Evolutionary conservation across 2,329 filamentous ascomycete species (phyloP), one percentile per base, ranked within the genome.

Genomic region (Fusarium equiseti): DNA sequence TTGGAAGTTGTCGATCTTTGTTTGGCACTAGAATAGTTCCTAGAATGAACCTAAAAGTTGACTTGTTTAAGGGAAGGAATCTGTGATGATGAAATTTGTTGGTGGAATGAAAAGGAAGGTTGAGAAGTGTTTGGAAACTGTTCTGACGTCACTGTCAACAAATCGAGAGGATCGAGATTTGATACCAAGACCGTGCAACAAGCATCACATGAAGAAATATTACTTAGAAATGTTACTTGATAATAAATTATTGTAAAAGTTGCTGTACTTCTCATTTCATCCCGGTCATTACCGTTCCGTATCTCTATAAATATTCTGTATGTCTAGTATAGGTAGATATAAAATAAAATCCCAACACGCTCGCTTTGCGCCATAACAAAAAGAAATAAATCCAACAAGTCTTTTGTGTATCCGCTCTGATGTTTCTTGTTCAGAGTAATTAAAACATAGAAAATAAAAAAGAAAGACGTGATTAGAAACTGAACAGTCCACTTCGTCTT

Each of bases 401-500:
- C 46, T 58, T 64, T 53, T 60, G 27, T 49, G 20, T 45, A 57
- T 29, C 43, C 51, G 38, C 24, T 59, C 20, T 35, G 12, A 22
- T 46, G 6, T 52, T 29, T 27, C 45, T 44, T 9, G 11, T 20
- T 27, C 29, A 24, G 29, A 50, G 20, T 11, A 50, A n/a, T 44
- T 44, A 26, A 29, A 15, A 52, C 32, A 42, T 22, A 16, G 13
- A 24, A 27, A 29, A 48, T 20, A 9, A 35, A 26, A 44, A 24
- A 5, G 32, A 35, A n/a, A 52, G 40, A 46, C 6, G 27, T 16
- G 22, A 22, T 75, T 77, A 87, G 64, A 88, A 88, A 59, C 84
- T 86, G 70, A 88, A 88, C 50, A 89, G 69, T 4, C 86, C 87
- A 68, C 87, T 89, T 59, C 87, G 81, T 68, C 85, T 81, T 79